Evolutionary conservation across 257 asterid genomes (phyloP).

Genomic region (Gardenia jasminoides): DNA sequence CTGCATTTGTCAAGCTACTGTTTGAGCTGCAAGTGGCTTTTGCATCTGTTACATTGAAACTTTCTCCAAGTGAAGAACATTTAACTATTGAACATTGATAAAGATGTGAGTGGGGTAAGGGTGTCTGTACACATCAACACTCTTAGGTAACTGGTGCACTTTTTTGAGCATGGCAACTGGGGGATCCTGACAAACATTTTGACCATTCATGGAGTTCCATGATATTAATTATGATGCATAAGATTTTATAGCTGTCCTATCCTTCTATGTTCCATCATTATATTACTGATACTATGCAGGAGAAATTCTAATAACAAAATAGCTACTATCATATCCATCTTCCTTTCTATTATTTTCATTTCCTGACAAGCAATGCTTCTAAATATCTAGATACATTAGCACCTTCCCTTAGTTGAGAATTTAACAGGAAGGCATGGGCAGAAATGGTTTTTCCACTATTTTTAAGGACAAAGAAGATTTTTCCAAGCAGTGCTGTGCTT

Average conservation of each 20-base stretch:
- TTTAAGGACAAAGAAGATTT: not conserved
- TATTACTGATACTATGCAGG: not conserved
- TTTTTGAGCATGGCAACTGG: not conserved
- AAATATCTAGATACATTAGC: not conserved
- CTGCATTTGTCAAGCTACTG: not conserved
- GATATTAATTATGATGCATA: not conserved
- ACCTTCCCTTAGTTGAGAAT: not conserved
- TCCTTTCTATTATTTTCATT: not conserved
- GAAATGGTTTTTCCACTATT: not conserved
- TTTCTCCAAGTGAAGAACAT: not conserved
- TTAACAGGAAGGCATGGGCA: not conserved
- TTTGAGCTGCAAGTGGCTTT: not conserved
- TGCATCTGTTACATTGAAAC: not conserved
- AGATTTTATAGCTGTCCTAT: not conserved
- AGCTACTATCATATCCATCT: not conserved
- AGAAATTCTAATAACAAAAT: not conserved
- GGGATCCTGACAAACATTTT: not conserved
- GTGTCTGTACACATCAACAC: not conserved
- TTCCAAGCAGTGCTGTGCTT: not conserved
- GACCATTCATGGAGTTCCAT: not conserved
- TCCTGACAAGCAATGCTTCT: not conserved
- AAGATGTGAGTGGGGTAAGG: not conserved
- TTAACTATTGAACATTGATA: not conserved
- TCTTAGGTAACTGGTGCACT: slow-evolving; percentile 3
- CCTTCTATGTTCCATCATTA: not conserved